Base-by-base conservation (phyloP, 2,329 filamentous ascomycete species). In the Trichoderma breve region DNA sequence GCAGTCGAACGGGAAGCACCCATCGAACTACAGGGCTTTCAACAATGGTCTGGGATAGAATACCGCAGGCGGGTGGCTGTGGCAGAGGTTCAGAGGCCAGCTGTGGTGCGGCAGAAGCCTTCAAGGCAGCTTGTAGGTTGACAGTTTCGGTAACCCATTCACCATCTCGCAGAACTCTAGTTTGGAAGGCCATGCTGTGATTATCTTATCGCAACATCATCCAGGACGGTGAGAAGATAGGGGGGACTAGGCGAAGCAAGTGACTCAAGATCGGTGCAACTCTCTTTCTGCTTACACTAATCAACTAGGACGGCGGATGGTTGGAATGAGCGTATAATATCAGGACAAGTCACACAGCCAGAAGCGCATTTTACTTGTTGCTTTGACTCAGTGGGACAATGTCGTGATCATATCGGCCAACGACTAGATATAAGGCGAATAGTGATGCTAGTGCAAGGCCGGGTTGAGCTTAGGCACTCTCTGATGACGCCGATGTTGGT, bases 1-100 rank as follows among this genome's bases (percentile, higher is more conserved):
- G 88, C 72, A 98, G 84, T 73, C 91, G 89, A n/a, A 91, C 93
- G 14, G 94, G 93, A 15, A 97, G 83, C 57, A 98, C 91, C 84
- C 88, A 92, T 78, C 91, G 91, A 71, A 92, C 87, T 43, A 92
- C 84, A 2, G 95, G 92, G 74, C 93, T 97, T 68, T 90, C 88
- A 65, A 95, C 84, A 34, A 97, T 80, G 0, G 95, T 97, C 77
- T 88, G 90, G 1, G 93, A 93, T 60, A 98, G 85, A 36, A 98
- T 78, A 4, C 94, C 96, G 73, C 91, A 87, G 24, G 81, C 82
- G 6, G 91, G 89, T 34, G 84, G 82, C 65, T 82, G 71, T 77
- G 81, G 77, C 65, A 74, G 78, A 36, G 76, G 80, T 24, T 77
- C 79, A 36, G 78, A 76, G 6, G 77, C 70, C 55, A 75, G 76